phyloP scores from a whole-genome alignment of 371 early-diverging fungal genomes.

The Catenaria anguillulae region DNA sequence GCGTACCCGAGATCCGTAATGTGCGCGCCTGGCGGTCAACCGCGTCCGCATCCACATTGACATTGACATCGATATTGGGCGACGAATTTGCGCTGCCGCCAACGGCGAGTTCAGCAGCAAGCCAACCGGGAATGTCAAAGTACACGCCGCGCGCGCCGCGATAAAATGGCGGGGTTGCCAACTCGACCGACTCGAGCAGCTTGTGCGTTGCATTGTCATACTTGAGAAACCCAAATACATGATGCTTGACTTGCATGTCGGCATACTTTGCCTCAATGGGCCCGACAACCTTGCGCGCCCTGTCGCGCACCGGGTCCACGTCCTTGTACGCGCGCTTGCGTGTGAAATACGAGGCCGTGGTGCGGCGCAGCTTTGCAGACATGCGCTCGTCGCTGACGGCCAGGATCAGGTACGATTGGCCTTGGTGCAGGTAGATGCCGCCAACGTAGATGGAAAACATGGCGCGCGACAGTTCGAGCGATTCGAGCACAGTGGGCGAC shows the following conservation, averaged over 20 bases:
- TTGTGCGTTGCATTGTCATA: slow-evolving; percentile 4
- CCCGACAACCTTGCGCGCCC: not conserved
- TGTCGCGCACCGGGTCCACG: not conserved
- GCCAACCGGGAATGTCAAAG: slow-evolving; percentile 16
- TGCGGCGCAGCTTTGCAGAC: slow-evolving; percentile 11
- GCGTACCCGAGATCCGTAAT: slow-evolving; percentile 3
- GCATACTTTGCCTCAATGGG: not conserved
- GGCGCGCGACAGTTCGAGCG: slow-evolving; percentile 17
- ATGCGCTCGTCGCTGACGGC: slow-evolving; percentile 9
- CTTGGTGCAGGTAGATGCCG: slow-evolving; percentile 19
- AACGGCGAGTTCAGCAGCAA: not conserved
- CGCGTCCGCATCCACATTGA: no score
- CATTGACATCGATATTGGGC: not conserved
- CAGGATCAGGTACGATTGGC: slow-evolving; percentile 13
- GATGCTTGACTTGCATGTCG: not conserved
- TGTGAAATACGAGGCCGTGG: slow-evolving; percentile 16
- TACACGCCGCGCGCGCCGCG: slow-evolving; percentile 9
- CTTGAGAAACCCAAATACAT: not conserved
- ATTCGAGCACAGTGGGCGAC: slow-evolving; percentile 15
- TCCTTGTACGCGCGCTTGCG: slow-evolving; percentile 1
- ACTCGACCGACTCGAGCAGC: slow-evolving; percentile 15
- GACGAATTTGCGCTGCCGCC: not conserved
- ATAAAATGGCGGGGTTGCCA: slow-evolving; percentile 7
- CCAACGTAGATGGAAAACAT: slow-evolving; percentile 16
- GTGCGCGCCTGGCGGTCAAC: no score